phyloP scores from a whole-genome alignment of 148 eudicot species.

The Fagopyrum homotropicum region DNA sequence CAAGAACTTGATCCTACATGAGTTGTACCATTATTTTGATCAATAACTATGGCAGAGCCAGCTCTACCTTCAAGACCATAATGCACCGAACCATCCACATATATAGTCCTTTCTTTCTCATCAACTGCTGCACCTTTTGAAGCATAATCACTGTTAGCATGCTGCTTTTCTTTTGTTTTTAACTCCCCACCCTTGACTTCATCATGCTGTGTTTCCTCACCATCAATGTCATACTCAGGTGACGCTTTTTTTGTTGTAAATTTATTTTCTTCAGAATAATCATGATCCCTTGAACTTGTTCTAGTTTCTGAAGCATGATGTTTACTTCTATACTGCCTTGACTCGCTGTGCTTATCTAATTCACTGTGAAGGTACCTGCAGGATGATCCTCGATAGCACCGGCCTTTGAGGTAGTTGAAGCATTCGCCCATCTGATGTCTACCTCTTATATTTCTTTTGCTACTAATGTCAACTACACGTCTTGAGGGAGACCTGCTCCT shows the following conservation, averaged over 20 bases:
- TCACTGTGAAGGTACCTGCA: conserved; percentile 73
- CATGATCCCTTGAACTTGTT: conserved; percentile 27
- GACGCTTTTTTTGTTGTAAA: conserved; percentile 16
- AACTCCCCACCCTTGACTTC: conserved; percentile 28
- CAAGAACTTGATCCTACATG: conserved; percentile 17
- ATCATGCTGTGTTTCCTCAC: conserved; percentile 14
- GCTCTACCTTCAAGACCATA: conserved; percentile 20
- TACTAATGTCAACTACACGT: conserved; percentile 35
- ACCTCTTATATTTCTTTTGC: conserved; percentile 43
- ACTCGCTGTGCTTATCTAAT: conserved; percentile 34
- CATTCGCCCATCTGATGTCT: conserved; percentile 41
- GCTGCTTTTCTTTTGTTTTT: conserved; percentile 19
- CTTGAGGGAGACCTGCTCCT: conserved; percentile 76
- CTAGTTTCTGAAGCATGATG: conserved; percentile 26
- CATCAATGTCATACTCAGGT: conserved; percentile 12
- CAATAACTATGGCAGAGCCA: conserved; percentile 18
- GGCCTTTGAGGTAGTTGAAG: conserved; percentile 64
- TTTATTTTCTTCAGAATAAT: conserved; percentile 27
- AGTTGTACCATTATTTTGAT: conserved; percentile 23
- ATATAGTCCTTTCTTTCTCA: conserved; percentile 18
- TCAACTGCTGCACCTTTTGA: conserved; percentile 18
- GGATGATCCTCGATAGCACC: conserved; percentile 75
- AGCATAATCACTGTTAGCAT: conserved; percentile 20
- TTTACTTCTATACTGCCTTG: conserved; percentile 39
- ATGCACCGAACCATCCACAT: conserved; percentile 17